These are phyloP conservation scores for Microbotryomycetes sp. DNA, from an alignment of 1,284 basidiomycete species.

Conservation along the genomic window DNA sequence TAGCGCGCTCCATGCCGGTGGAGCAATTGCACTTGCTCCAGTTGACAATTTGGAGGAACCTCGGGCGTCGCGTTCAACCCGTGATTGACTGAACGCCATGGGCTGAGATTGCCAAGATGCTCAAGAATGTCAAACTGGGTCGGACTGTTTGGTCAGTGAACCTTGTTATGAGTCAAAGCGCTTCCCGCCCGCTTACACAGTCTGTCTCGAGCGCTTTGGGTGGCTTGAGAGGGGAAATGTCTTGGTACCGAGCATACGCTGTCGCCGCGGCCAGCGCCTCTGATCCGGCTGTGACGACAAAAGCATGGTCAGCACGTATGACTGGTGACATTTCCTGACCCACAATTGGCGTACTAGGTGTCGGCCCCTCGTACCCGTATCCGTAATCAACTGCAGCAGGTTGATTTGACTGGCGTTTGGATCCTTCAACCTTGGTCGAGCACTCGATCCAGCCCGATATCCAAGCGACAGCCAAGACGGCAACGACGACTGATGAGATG, in stretches of 20 bases:
- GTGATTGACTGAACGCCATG: slow-evolving; percentile 66
- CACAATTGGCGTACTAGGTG: slow-evolving; percentile 1
- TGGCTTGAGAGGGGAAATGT: slow-evolving; percentile 21
- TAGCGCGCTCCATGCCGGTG: slow-evolving; percentile 58
- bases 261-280: slow-evolving; percentile 30
- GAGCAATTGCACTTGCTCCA: slow-evolving; percentile 17
- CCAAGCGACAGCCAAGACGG: not conserved
- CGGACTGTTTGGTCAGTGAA: slow-evolving; percentile 1
- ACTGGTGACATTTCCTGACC: no score
- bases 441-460: not conserved
- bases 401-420: not conserved
- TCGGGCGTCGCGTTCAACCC: slow-evolving; percentile 16
- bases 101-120: slow-evolving; percentile 75
- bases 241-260: slow-evolving; percentile 16
- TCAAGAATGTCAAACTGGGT: slow-evolving; percentile 56
- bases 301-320: not conserved
- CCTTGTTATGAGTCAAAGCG: not conserved
- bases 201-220: not conserved
- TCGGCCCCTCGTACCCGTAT: slow-evolving; percentile 1
- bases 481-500: not conserved
- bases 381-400: not conserved
- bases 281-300: slow-evolving; percentile 2
- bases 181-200: not conserved
- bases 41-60: slow-evolving; percentile 17
- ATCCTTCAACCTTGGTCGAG: not conserved